Conservation (phyloP, 2,329 filamentous ascomycete genomes). For the Neurospora crassa region DNA sequence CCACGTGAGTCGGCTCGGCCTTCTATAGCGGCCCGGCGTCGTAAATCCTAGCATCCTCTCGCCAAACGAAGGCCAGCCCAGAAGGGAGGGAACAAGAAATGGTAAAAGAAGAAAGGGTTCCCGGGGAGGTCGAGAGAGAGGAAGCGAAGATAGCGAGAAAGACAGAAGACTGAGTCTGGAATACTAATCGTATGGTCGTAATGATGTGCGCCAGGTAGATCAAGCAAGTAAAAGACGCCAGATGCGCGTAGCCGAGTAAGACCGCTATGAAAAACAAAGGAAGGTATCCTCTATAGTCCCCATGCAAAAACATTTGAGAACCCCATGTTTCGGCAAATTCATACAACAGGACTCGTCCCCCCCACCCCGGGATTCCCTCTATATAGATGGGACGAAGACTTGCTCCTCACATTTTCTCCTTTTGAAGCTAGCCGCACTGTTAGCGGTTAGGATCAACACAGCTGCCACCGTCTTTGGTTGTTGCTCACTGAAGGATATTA, state of each 20-base stretch:
- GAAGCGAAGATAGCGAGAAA: neutral
- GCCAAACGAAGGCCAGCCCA: neutral
- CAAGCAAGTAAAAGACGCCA: conserved; percentile 7
- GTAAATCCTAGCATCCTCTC: neutral
- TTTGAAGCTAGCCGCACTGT: neutral
- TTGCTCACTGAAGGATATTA: neutral
- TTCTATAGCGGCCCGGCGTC: neutral
- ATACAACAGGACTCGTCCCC: conserved; percentile 14
- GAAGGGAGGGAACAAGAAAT: neutral
- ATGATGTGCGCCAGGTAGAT: conserved; percentile 12
- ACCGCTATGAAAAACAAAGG: conserved; percentile 14
- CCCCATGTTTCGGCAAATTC: conserved; percentile 17
- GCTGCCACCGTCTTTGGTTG: neutral
- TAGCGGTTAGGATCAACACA: neutral
- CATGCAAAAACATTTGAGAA: conserved; percentile 17
- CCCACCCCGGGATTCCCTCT: conserved; percentile 9
- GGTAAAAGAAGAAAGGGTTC: neutral
- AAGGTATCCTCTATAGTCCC: conserved; percentile 18
- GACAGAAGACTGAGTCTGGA: neutral
- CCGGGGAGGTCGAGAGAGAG: neutral
- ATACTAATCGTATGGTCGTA: conserved; percentile 12
- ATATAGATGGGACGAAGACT: conserved; percentile 10
- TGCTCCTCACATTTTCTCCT: neutral
- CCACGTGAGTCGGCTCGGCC: neutral
- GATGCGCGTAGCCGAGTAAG: conserved; percentile 9